Evolutionary conservation across 2,329 filamentous ascomycete genomes (phyloP), one percentile per base, ranked within the genome.

Genomic region (Pseudocercospora ulei): DNA sequence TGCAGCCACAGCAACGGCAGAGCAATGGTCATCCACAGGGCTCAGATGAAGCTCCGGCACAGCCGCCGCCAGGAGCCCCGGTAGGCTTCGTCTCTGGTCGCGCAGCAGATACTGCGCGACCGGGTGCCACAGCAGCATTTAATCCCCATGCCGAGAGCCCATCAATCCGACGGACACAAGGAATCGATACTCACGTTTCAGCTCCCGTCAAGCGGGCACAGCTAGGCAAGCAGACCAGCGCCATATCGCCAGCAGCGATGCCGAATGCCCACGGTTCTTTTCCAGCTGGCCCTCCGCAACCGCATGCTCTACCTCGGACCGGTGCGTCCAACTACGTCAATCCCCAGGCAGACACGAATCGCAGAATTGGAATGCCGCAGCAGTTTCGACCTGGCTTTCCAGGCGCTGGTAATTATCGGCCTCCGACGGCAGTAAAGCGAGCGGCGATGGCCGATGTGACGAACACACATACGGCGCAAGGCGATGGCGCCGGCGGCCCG

Each of bases 101-200:
- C 22, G 63, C 53, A 12, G 34, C 51, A 4, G 52, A 59, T n/a
- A 37, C 55, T 2, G 46, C 61, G 38, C 51, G 62, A 8, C 57
- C 61, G 8, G 34, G 45, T 1, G 43, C 48, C 11, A 44, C 55
- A 8, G 43, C 58, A 11, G 62, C 62, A 1, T 71, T 70, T 56
- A 67, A 71, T 29, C 67, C 67, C 3, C 62, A 69, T 37, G 63
- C 57, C 7, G 67, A 70, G 34, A 67, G 63, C 45, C 86, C 87
- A 0, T 90, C 86, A 0, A 86, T 94, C 56, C 76, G 84, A 45
- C 87, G 88, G 57, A 95, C 88, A 0, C 81, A 82, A 0, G 87
- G 87, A 2, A 73, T 95, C 24, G 85, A 95, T 54, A 84, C 92
- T 56, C 76, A 66, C 13, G 79, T 75, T 35, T 87, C 82, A 3